phyloP scores from a whole-genome alignment of 1,139 yeast species.

The Candida gigantensis region DNA sequence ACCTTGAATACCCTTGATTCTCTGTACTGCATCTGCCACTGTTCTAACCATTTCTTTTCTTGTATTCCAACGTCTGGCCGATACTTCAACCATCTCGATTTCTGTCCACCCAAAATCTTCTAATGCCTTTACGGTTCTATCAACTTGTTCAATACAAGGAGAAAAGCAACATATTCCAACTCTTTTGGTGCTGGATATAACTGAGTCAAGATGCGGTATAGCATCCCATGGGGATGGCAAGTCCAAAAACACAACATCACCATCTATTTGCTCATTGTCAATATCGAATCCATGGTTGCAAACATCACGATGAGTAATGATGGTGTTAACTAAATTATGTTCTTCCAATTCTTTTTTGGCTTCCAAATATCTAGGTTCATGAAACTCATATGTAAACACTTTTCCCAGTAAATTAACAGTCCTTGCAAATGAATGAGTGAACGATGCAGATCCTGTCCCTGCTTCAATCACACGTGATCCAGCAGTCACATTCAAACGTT shows the following conservation, averaged over 20 bases:
- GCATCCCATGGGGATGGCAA: constrained; percentile 98
- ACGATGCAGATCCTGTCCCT: constrained; percentile 97
- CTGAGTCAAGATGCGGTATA: constrained; percentile 68
- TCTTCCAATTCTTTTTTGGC: constrained; percentile 74
- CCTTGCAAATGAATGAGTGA: constrained; percentile 90
- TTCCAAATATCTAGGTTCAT: constrained; percentile 76
- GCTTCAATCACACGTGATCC: constrained; percentile 90
- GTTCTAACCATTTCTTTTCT: constrained; percentile 85
- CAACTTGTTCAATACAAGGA: constrained; percentile 97
- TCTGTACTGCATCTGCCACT: constrained; percentile 75
- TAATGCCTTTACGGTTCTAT: constrained; percentile 75
- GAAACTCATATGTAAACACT: constrained; percentile 87
- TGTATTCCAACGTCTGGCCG: constrained; percentile 86
- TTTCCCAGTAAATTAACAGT: constrained; percentile 64
- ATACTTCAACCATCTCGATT: constrained; percentile 91
- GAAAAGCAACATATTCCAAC: constrained; percentile 89
- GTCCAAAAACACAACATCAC: constrained; percentile 81
- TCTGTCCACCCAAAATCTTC: constrained; percentile 81
- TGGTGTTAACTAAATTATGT: constrained; percentile 61
- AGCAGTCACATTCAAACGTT: constrained; percentile 70
- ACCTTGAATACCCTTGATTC: constrained; percentile 77
- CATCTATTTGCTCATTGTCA: constrained; percentile 42
- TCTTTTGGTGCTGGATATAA: constrained; percentile 53
- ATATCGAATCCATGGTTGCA: constrained; percentile 82
- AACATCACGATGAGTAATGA: constrained; percentile 88